Evolutionary conservation across 2,329 filamentous ascomycete species (phyloP).

Genomic region (Aspergillus japonicus): DNA sequence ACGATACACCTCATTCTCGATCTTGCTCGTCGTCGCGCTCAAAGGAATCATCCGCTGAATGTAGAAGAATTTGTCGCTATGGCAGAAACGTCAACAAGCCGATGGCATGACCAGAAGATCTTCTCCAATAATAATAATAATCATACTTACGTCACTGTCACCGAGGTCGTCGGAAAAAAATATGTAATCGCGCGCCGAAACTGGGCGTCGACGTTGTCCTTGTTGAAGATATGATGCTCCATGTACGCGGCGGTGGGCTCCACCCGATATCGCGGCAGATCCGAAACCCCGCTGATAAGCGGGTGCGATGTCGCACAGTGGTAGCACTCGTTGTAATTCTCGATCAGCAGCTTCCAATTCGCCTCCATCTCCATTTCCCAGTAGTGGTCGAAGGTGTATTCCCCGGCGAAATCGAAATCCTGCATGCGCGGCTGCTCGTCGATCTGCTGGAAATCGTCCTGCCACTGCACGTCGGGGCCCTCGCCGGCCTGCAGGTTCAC

Average conservation of each 20-base stretch:
- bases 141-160: conserved; percentile 33
- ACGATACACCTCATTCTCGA: conserved; percentile 63
- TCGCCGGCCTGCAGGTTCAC: conserved; percentile 24
- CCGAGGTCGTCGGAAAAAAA: conserved; percentile 30
- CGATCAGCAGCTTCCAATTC: conserved; percentile 26
- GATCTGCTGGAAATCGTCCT: conserved; percentile 17
- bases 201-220: conserved; percentile 50
- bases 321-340: conserved; percentile 31
- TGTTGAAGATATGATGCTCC: conserved; percentile 50
- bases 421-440: conserved; percentile 25
- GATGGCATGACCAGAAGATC: conserved; percentile 11
- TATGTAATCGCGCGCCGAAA: conserved; percentile 38
- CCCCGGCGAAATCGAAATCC: conserved; percentile 21
- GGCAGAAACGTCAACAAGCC: too few species aligned
- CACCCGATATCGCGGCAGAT: conserved; percentile 56
- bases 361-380: conserved; percentile 27
- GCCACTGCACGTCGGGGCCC: conserved; percentile 19
- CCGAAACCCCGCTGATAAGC: conserved; percentile 43
- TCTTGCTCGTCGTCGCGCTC: conserved; percentile 51
- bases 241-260: conserved; percentile 52
- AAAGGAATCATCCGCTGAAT: conserved; percentile 62
- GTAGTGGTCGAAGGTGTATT: conserved; percentile 25
- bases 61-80: conserved; percentile 57
- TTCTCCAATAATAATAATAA: not conserved
- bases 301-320: conserved; percentile 28